Base-by-base conservation (phyloP, 140 eudicot species). In the Bidens hawaiensis region DNA sequence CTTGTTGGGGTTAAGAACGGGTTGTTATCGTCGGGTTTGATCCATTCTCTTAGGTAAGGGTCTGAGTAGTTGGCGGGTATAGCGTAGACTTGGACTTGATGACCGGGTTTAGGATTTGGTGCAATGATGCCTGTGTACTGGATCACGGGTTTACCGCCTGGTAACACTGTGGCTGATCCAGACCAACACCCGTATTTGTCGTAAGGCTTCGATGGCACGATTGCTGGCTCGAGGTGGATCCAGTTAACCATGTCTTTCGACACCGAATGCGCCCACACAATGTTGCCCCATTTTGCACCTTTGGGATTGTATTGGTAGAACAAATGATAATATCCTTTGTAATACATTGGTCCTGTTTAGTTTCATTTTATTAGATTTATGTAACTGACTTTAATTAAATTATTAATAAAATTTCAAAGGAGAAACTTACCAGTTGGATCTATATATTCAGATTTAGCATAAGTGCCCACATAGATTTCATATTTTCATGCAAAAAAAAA, bases 281-380 rank as follows among this genome's bases (percentile, higher is more conserved):
- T 84, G 60, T 84, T 84, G 15, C 85, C 83, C 90, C 90, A 86
- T 0, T 75, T 55, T 0, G 79, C 87, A 9, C 79, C 95, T 19
- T 77, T 62, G 0, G 95, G 95, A 54, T 86, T 86, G 75, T 86
- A 86, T 47, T 86, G 95, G 53, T 80, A 86, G 74, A 86, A 86
- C 10, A 86, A 64, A 59, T 86, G 91, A 24, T 86, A 83, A 10
- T 65, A 11, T 65, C 95, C 95, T 34, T 83, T 86, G 74, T 71
- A 83, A 41, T 75, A 74, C 90, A 83, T 72, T 50, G 90, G 95
- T 19, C 85, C 88, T 83, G 82, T 69, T 54, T 33, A 16, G n/a
- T 43, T 13, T 2, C n/a, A 65, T 27, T 65, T 66, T 41, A 6
- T 22, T 50, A 27, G 22, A 50, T 31, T 41, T 33, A 49, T 1